These are phyloP conservation scores for Leishmania mexicana DNA, from an alignment of 208 protist genomes.

Conservation along the genomic window DNA sequence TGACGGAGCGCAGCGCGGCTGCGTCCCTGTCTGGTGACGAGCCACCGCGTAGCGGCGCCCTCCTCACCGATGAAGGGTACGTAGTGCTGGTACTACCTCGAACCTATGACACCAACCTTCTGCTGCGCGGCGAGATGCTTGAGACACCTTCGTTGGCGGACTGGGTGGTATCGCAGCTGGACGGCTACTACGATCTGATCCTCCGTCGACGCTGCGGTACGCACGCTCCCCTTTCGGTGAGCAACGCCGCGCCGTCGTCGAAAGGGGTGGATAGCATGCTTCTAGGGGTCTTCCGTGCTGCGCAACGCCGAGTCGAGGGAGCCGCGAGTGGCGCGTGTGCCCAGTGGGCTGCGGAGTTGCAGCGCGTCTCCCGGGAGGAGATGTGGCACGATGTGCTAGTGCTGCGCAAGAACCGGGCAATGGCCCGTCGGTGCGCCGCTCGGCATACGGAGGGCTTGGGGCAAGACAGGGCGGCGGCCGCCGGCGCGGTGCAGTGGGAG, in stretches of 20 bases:
- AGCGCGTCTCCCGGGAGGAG: constrained; percentile 6
- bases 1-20: constrained; percentile 14
- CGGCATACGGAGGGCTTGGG: neutral
- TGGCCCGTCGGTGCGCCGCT: constrained; percentile 9
- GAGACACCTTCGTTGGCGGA: constrained; percentile 30
- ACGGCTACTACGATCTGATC: constrained; percentile 68
- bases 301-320: neutral
- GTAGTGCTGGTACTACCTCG: constrained; percentile 65
- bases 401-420: constrained; percentile 40
- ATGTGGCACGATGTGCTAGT: constrained; percentile 69
- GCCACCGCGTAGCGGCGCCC: constrained; percentile 6
- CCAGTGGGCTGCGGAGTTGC: constrained; percentile 16
- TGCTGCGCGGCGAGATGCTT: neutral
- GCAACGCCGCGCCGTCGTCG: constrained; percentile 1
- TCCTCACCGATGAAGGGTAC: constrained; percentile 35
- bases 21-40: neutral
- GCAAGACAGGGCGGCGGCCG: neutral
- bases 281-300: neutral
- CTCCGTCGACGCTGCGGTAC: constrained; percentile 43
- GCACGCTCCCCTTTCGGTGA: neutral
- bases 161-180: constrained; percentile 47
- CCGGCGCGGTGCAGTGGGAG: constrained; percentile 44
- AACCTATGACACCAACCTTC: constrained; percentile 31
- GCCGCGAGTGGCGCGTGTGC: neutral
- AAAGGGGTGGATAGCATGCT: neutral